Base-by-base conservation (phyloP, 495 filamentous ascomycete species). In the Paragyromitra xinjiangensis region DNA sequence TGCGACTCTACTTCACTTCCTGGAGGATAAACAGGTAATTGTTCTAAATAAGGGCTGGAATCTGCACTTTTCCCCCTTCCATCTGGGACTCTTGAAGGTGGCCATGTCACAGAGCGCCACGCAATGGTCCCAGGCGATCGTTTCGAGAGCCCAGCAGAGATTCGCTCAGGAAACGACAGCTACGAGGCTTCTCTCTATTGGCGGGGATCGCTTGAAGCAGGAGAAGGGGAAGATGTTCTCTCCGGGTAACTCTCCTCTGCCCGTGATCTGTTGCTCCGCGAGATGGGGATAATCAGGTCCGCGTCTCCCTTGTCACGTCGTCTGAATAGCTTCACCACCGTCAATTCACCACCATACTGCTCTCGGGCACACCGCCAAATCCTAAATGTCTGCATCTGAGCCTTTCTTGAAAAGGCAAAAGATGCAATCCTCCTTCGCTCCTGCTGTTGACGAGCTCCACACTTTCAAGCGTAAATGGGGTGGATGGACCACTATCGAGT, bases 401-500 rank as follows among this genome's bases (percentile, higher is more conserved):
- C 51, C 61, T 40, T 73, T 62, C 9, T 19, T 69, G 11, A 66
- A 77, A 34, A 77, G 62, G 42, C 61, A 40, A 22, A 64, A 44
- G 26, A 61, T 73, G 39, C 69, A 53, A 62, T 66, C 74, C 40
- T 48, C 74, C 26, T 65, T 77, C 40, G 74, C 74, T 4, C 62
- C 74, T 4, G 69, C 59, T 4, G 69, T 77, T 14, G 34, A 66
- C 19, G 74, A 77, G 53, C 44, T 77, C 11, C 74, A 73, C 69
- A 37, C 29, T 8, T 77, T 77, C 61, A 77, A 77, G 62, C 74
- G 74, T 24, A 73, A 62, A 8, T 93, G 91, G 91, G 87, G 88
- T 73, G 94, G 93, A 29, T 99, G 94, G 87, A 91, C 91, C 58
- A 94, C 97, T 81, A 86, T 98, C 48, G 94, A 97, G 83, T 96